These are phyloP conservation scores for Trifolium fragiferum DNA, from an alignment of 306 rosid species.

Conservation along the genomic window DNA sequence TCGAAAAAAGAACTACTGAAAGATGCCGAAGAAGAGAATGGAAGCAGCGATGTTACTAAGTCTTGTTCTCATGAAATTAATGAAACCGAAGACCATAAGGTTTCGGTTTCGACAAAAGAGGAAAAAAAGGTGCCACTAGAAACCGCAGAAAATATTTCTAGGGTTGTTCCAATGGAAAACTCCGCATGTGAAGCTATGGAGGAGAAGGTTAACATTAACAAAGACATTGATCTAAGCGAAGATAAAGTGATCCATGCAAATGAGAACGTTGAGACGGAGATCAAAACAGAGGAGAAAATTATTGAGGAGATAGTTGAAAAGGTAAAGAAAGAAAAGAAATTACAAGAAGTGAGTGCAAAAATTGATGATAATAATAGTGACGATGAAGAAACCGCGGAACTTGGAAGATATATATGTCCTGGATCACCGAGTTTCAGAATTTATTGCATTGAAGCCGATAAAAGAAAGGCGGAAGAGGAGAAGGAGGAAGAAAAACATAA, in stretches of 20 bases:
- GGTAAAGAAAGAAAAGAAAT: not conserved
- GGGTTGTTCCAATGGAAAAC: conserved; percentile 43
- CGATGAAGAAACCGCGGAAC: conserved; percentile 13
- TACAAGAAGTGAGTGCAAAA: conserved; percentile 18
- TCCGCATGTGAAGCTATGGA: not conserved
- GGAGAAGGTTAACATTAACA: not conserved
- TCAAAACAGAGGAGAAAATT: not conserved
- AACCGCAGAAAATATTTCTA: conserved; percentile 25
- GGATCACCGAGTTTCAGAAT: conserved; percentile 89
- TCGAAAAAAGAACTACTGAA: conserved; percentile 60
- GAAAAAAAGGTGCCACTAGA: not conserved
- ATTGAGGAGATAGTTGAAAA: not conserved
- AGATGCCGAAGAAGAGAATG: conserved; percentile 38
- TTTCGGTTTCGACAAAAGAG: conserved; percentile 4
- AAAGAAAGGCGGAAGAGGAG: conserved; percentile 15
- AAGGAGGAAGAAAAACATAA: conserved; percentile 38
- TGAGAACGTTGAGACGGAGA: not conserved
- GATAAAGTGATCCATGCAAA: conserved; percentile 9
- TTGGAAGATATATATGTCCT: conserved; percentile 33
- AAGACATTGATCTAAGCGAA: not conserved
- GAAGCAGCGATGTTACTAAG: not conserved
- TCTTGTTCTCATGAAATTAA: conserved; percentile 21
- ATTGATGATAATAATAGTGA: conserved; percentile 5
- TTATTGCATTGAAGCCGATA: conserved; percentile 54
- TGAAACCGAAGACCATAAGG: conserved; percentile 3